Percentiles rank a stretch among this genome's conserved stretches.
Conservation (phyloP, 805 yeast species). For the Candida adriatica region DNA sequence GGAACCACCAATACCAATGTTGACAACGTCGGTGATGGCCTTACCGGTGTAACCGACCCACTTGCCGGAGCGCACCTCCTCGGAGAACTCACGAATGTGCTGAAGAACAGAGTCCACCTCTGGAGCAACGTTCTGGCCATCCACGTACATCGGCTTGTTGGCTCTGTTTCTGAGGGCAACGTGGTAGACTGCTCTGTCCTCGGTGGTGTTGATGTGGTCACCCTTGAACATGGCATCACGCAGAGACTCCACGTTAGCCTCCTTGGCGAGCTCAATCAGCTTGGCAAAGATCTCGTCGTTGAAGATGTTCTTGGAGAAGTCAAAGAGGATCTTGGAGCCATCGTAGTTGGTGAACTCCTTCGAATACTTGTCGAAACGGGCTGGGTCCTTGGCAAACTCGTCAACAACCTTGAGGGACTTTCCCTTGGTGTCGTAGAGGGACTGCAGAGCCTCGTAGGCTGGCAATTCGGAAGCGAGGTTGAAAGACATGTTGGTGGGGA, state of each 20-base stretch:
- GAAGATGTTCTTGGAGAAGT: slow-evolving; percentile 90
- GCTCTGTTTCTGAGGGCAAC: slow-evolving; percentile 94
- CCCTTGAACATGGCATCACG: slow-evolving; percentile 92
- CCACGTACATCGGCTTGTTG: slow-evolving; percentile 76
- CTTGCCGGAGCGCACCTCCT: slow-evolving; percentile 80
- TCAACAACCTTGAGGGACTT: slow-evolving; percentile 60
- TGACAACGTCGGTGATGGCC: slow-evolving; percentile 86
- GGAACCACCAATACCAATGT: slow-evolving; percentile 98
- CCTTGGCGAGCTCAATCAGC: slow-evolving; percentile 76
- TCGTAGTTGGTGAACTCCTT: slow-evolving; percentile 78
- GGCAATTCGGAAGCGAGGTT: slow-evolving; percentile 49
- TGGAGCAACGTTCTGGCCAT: slow-evolving; percentile 82
- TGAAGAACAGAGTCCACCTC: slow-evolving; percentile 87
- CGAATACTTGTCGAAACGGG: slow-evolving; percentile 71
- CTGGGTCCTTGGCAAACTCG: slow-evolving; percentile 68
- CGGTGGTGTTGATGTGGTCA: slow-evolving; percentile 91
- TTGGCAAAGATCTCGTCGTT: slow-evolving; percentile 71
- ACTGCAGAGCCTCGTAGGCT: slow-evolving; percentile 77
- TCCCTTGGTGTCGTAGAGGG: slow-evolving; percentile 62
- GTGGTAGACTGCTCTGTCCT: slow-evolving; percentile 95
- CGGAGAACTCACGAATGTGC: slow-evolving; percentile 96
- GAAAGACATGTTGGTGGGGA: slow-evolving; percentile 4
- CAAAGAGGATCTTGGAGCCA: slow-evolving; percentile 84
- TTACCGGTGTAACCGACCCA: slow-evolving; percentile 98
- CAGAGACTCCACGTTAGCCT: slow-evolving; percentile 79